Base-by-base conservation (phyloP, 306 rosid species). In the Amphicarpaea edgeworthii region DNA sequence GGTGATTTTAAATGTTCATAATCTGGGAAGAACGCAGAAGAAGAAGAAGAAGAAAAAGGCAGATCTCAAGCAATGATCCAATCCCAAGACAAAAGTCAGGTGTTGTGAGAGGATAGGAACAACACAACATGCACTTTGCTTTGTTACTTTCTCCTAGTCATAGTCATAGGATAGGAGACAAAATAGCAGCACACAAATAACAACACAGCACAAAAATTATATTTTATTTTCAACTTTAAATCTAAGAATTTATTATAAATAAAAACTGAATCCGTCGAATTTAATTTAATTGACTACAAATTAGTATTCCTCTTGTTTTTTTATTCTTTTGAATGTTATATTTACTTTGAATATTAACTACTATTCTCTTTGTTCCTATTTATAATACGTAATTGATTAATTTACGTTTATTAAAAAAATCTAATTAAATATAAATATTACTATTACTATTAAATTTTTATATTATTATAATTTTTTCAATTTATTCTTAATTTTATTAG, bases 31-130 rank as follows among this genome's bases (percentile, higher is more conserved):
- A 71, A 67, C 53, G 83, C 75, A 71, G 77, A 86, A 57, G 77
- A 86, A 57, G 77, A 86, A 57, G 77, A 86, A 57, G 38, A 55
- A 62, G 54, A 69, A 45, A 61, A 17, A 11, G 17, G 81, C 60
- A 85, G 86, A 89, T 89, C 93, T 80, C 86, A 81, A 79, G 19
- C n/a, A 77, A 51, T 50, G 30, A 79, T 53, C 70, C 34, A 76
- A 53, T 51, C 37, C 19, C 30, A 17, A 67, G 89, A 81, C 85
- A 81, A 68, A 68, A 55, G 46, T 45, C 93, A 83, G 84, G 82
- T 85, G 88, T 76, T 71, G 58, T 24, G 47, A 61, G 51, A 61
- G 46, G n/a, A n/a, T n/a, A n/a, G n/a, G n/a, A n/a, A n/a, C 82
- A 72, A 49, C 19, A 21, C 64, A 74, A 50, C 86, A 51, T 75